Base-by-base conservation (phyloP, 2,329 filamentous ascomycete genomes). In the Cadophora gregata region DNA sequence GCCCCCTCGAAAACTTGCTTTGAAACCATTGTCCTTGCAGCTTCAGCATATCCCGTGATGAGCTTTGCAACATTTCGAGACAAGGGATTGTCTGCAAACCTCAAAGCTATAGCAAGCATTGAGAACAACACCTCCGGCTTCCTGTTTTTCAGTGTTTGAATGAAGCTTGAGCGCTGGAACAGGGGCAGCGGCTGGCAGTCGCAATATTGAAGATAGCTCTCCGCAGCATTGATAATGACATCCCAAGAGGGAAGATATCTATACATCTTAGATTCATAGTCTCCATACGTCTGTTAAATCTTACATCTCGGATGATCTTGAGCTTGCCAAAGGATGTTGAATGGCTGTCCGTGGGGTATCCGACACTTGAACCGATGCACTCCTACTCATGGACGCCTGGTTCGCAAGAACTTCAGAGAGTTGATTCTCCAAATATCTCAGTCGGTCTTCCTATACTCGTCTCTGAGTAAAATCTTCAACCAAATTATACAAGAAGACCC, bases 171-270 rank as follows among this genome's bases (percentile, higher is more conserved):
- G 12, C 77, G 71, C 21, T 79, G 75, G 60, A 86, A 85, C 0
- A 86, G 74, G 19, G 80, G 79, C 25, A 86, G 75, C 6, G 83
- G 83, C 60, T 86, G 84, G 27, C 79, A 81, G 62, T 85, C 81
- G 63, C 82, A 83, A 69, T 82, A 85, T 4, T 77, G 71, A 3
- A 84, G 69, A 69, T 85, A 86, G 1, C 80, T 71, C 55, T 81
- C 76, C 14, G 79, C 80, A 16, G 81, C 73, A 5, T 74, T 73
- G 9, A 77, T 64, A 6, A 82, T 76, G 27, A 78, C 75, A 33
- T 81, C 78, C 76, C 76, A 79, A 2, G 78, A 69, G 21, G 80
- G 80, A 38, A 81, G 69, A 1, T 75, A 71, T 25, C 75, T 76
- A 36, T 3, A 19, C 42, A 42, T 31, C 24, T 33, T 24, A 31